Base-by-base conservation (phyloP, 2,329 filamentous ascomycete species). In the Zelopaecilomyces penicillatus region DNA sequence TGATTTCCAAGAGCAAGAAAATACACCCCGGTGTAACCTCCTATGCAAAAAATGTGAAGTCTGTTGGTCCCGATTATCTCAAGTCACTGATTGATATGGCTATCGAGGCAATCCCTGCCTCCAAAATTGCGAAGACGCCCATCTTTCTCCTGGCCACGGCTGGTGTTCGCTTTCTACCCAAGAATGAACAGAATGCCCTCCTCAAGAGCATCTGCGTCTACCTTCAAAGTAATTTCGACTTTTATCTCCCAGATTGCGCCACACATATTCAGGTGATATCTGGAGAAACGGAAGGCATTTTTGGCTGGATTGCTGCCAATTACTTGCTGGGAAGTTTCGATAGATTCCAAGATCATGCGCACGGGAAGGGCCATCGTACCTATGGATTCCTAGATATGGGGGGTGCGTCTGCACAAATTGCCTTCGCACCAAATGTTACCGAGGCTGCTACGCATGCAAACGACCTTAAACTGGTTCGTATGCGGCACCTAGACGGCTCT, bases 361-460 rank as follows among this genome's bases (percentile, higher is more conserved):
- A 95, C 62, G 89, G 88, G 42, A 89, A 95, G 52, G 80, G 78
- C 28, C 93, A 97, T 61, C 86, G 90, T 58, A 98, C 93, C 0
- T 98, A 97, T 63, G 93, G 93, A 1, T 98, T 98, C 58, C 70
- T 98, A 49, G 93, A 98, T 61, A 98, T 98, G 94, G 93, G 93
- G 41, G 93, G 93, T 42, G 93, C 93, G 28, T 97, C 91, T 0
- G 91, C 93, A 11, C 93, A 98, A 66, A 97, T 98, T 58, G 93
- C 94, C 0, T 98, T 98, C 64, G 91, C 90, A 2, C 93, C 93
- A 1, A 98, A 98, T 64, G 69, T 77, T 4, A 97, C 93, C 1
- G 93, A 98, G 63, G 83, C 89, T 2, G 78, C 82, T 57, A 93
- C 89, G 59, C 94, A 98, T 62, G 83, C 87, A 0, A 78, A 96